phyloP scores from a whole-genome alignment of 1,284 basidiomycete species.

The Rhodotorula mucilaginosa region DNA sequence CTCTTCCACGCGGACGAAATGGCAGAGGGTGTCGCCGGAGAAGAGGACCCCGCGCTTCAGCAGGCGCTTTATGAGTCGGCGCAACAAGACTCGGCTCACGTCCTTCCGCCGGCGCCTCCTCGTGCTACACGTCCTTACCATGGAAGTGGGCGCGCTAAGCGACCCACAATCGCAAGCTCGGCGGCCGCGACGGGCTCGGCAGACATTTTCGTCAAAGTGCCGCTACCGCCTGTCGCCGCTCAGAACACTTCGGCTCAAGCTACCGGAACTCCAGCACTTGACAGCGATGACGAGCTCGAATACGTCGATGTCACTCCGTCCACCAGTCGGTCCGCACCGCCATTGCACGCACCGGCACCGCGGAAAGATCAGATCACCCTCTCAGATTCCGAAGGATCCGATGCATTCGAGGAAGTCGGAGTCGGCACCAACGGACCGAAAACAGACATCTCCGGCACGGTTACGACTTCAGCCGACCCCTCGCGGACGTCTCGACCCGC shows the following conservation, averaged over 20 bases:
- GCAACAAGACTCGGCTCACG: not conserved
- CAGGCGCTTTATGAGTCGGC: conserved; percentile 25
- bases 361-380: not conserved
- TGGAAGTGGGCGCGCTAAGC: not conserved
- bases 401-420: conserved; percentile 31
- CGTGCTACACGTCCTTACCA: not conserved
- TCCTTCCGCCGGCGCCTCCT: not conserved
- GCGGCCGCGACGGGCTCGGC: no score
- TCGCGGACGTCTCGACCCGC: not conserved
- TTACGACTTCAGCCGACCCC: not conserved
- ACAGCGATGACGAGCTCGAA: conserved; percentile 34
- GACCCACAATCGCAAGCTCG: not conserved
- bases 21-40: not conserved
- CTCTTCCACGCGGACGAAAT: not conserved
- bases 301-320: conserved; percentile 21
- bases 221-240: not conserved
- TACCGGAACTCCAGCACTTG: not conserved
- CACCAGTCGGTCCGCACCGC: not conserved
- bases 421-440: not conserved
- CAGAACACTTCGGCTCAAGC: not conserved
- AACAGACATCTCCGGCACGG: not conserved
- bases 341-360: not conserved
- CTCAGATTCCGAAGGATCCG: conserved; percentile 16
- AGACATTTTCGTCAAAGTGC: not conserved
- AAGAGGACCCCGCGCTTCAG: conserved; percentile 23